Evolutionary conservation across 257 asterid species (phyloP).

Genomic region (Phtheirospermum japonicum): DNA sequence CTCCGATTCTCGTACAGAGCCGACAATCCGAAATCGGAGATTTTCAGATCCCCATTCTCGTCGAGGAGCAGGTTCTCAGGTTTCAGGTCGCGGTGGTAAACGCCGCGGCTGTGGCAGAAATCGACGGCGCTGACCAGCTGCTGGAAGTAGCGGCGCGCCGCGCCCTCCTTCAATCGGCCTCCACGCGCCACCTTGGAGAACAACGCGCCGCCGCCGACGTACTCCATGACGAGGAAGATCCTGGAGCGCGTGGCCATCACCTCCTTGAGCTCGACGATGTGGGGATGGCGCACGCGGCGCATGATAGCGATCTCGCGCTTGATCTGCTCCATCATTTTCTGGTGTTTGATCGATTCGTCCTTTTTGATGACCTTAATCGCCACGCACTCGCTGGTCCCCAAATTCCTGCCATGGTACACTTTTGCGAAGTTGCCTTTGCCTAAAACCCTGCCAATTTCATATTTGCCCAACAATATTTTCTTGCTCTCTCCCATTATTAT

Average conservation of each 20-base stretch:
- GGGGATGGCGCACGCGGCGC: slow-evolving; percentile 52
- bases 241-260: slow-evolving; percentile 46
- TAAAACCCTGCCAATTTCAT: slow-evolving; percentile 36
- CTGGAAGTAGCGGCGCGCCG: too few relatives aligned
- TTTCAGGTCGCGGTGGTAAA: too few relatives aligned
- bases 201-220: slow-evolving; percentile 38
- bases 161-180: slow-evolving; percentile 32
- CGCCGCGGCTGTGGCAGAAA: too few relatives aligned
- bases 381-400: slow-evolving; percentile 30
- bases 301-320: slow-evolving; percentile 44
- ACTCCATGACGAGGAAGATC: slow-evolving; percentile 45
- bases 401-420: slow-evolving; percentile 35
- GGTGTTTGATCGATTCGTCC: slow-evolving; percentile 32
- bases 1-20: too few relatives aligned
- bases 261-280: slow-evolving; percentile 44
- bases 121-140: too few relatives aligned
- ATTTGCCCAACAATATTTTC: slow-evolving; percentile 41
- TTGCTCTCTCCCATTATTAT: slow-evolving; percentile 36
- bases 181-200: slow-evolving; percentile 33
- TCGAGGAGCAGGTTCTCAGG: too few relatives aligned
- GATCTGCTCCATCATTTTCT: slow-evolving; percentile 41
- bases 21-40: too few relatives aligned
- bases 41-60: too few relatives aligned
- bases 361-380: slow-evolving; percentile 46
- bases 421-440: slow-evolving; percentile 47